Percentiles rank a stretch among this genome's conserved stretches.
These are phyloP conservation scores for Bipolaris gigantea DNA, from an alignment of 2,329 filamentous ascomycete genomes.

Conservation along the genomic window DNA sequence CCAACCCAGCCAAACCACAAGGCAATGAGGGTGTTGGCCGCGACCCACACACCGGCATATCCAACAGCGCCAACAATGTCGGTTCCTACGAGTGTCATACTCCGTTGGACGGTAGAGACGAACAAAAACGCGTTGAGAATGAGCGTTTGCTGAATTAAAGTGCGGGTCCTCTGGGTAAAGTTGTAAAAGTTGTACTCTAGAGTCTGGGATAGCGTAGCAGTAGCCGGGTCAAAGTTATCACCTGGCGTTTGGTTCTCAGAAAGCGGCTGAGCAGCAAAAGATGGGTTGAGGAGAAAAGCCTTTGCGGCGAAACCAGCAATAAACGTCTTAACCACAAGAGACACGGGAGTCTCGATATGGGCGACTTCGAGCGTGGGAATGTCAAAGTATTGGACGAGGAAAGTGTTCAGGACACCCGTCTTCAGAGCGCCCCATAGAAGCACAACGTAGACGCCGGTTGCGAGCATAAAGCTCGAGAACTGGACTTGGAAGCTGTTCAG, in stretches of 20 bases:
- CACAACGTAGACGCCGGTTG: slow-evolving; percentile 74
- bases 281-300: slow-evolving; percentile 76
- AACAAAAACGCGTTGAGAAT: slow-evolving; percentile 52
- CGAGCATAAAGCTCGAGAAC: slow-evolving; percentile 67
- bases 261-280: slow-evolving; percentile 59
- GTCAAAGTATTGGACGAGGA: slow-evolving; percentile 74
- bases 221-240: slow-evolving; percentile 64
- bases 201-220: slow-evolving; percentile 69
- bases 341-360: slow-evolving; percentile 60
- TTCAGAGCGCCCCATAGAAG: slow-evolving; percentile 69
- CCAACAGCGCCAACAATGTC: slow-evolving; percentile 68
- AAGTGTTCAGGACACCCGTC: slow-evolving; percentile 66
- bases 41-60: slow-evolving; percentile 76
- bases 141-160: slow-evolving; percentile 59
- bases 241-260: slow-evolving; percentile 51
- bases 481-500: slow-evolving; percentile 42
- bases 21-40: slow-evolving; percentile 64
- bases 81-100: slow-evolving; percentile 69
- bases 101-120: slow-evolving; percentile 64
- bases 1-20: slow-evolving; percentile 57
- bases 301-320: slow-evolving; percentile 72
- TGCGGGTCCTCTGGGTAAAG: slow-evolving; percentile 66
- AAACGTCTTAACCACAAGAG: slow-evolving; percentile 58
- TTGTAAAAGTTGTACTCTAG: slow-evolving; percentile 74
- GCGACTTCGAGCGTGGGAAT: slow-evolving; percentile 70